These are phyloP conservation scores for Phaeophleospora eucalypticola DNA, from an alignment of 2,329 filamentous ascomycete genomes.

Conservation along the genomic window DNA sequence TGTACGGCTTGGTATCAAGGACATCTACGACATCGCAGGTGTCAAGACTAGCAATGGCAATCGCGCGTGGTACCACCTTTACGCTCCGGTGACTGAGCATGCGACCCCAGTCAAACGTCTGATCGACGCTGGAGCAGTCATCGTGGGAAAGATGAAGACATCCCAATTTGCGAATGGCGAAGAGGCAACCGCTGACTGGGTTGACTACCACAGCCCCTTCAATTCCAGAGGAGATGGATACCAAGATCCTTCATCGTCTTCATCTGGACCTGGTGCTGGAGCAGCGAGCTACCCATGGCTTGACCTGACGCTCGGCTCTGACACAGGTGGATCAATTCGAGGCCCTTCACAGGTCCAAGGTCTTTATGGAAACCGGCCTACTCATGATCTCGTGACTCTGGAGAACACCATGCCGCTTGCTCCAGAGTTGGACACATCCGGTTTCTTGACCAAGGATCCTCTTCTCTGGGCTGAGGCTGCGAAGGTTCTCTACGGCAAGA, in stretches of 20 bases:
- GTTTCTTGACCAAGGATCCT: slow-evolving; percentile 45
- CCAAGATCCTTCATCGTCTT: slow-evolving; percentile 44
- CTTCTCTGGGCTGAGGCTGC: slow-evolving; percentile 42
- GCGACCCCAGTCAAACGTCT: slow-evolving; percentile 52
- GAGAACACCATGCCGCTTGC: slow-evolving; percentile 48
- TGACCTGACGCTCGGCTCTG: slow-evolving; percentile 48
- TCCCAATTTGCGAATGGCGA: slow-evolving; percentile 43
- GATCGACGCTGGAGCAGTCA: slow-evolving; percentile 55
- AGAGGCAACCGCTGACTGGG: slow-evolving; percentile 48
- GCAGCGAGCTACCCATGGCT: slow-evolving; percentile 47
- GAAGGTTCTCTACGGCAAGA: slow-evolving; percentile 42
- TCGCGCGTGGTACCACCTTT: slow-evolving; percentile 54
- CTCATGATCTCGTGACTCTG: slow-evolving; percentile 44
- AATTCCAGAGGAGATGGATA: slow-evolving; percentile 36
- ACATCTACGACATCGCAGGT: slow-evolving; percentile 58
- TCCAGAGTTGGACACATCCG: slow-evolving; percentile 46
- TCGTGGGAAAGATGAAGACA: slow-evolving; percentile 45
- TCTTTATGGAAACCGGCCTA: slow-evolving; percentile 49
- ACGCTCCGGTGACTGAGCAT: slow-evolving; percentile 44
- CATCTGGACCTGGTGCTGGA: slow-evolving; percentile 44
- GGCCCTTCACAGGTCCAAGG: slow-evolving; percentile 48
- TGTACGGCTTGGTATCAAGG: slow-evolving; percentile 59
- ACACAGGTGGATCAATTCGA: slow-evolving; percentile 50
- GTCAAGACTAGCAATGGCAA: slow-evolving; percentile 56
- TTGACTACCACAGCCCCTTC: slow-evolving; percentile 41